Evolutionary conservation across 345 rosid species (phyloP).

Genomic region (Balakata baccata): DNA sequence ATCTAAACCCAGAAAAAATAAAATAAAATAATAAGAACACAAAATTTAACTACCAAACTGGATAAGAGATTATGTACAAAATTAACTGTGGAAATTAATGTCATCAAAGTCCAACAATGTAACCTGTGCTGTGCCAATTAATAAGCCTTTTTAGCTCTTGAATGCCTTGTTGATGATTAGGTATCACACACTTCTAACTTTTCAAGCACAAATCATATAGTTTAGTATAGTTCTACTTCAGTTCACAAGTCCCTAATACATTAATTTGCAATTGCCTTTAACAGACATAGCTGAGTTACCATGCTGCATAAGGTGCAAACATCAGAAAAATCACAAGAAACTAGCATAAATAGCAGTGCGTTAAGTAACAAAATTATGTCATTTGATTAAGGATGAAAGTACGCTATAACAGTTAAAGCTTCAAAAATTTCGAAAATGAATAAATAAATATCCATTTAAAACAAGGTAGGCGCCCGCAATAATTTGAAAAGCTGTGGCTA

Average conservation of each 20-base stretch:
- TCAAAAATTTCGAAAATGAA: not conserved
- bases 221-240: not conserved
- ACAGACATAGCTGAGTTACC: not conserved
- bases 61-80: not conserved
- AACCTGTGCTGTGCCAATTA: not conserved
- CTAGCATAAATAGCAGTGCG: conserved; percentile 2
- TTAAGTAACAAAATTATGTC: not conserved
- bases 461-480: not conserved
- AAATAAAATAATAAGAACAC: not conserved
- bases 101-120: not conserved
- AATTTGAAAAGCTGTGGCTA: not conserved
- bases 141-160: not conserved
- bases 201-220: not conserved
- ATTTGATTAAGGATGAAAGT: not conserved
- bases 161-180: not conserved
- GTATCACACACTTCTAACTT: not conserved
- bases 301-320: not conserved
- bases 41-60: not conserved
- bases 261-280: not conserved
- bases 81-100: not conserved
- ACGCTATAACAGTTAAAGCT: not conserved
- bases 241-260: not conserved
- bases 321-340: not conserved
- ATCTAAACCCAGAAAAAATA: no score
- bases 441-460: not conserved